Conservation (phyloP, 352 stramenopile species). For the Globisporangium emineosum region DNA sequence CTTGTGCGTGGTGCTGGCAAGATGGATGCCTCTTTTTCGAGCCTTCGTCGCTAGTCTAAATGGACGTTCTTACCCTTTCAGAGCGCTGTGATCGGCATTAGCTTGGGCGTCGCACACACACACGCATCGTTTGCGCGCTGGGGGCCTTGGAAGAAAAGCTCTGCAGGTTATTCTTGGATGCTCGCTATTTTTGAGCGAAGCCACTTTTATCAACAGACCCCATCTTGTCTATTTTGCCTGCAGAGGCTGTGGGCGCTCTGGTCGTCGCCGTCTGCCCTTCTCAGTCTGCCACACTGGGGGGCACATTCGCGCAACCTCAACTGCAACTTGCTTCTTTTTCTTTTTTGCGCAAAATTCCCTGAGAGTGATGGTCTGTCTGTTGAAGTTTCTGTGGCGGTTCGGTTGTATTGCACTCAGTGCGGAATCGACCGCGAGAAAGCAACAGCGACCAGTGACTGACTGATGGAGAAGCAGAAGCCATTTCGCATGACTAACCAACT, state of each 20-base stretch:
- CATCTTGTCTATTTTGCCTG: background rate
- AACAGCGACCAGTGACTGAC: background rate
- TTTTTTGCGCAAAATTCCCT: background rate
- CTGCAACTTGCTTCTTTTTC: background rate
- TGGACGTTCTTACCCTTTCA: conserved; percentile 2
- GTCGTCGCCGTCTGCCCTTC: too few species aligned
- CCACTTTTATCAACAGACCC: background rate
- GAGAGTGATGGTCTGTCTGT: background rate
- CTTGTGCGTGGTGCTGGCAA: too few species aligned
- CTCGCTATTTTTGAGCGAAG: background rate
- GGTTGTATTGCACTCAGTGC: background rate
- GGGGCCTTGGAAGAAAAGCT: background rate
- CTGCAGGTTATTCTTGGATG: background rate
- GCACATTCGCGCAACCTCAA: conserved; percentile 5
- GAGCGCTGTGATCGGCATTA: background rate
- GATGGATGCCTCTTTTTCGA: background rate
- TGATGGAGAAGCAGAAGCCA: background rate
- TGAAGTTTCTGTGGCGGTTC: background rate
- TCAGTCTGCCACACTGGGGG: too few species aligned
- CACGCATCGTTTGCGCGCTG: background rate
- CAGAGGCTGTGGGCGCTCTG: too few species aligned
- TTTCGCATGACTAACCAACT: background rate
- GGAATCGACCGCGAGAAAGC: conserved; percentile 3
- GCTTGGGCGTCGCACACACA: background rate
- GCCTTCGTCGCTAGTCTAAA: background rate